Conservation (phyloP, 345 rosid genomes). For the Mangifera indica region DNA sequence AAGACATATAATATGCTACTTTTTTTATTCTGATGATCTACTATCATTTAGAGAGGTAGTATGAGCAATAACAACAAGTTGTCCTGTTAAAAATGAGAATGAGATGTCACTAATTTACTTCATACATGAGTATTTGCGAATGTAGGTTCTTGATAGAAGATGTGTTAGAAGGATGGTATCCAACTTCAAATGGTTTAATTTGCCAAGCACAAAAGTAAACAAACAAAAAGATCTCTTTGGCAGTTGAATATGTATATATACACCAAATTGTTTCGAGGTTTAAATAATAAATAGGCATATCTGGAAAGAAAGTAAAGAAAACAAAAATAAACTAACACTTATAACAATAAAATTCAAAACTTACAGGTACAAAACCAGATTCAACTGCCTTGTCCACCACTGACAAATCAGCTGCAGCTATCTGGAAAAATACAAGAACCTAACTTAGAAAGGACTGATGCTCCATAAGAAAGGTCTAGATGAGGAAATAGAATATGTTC, state of each 20-base stretch:
- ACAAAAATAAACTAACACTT: not conserved
- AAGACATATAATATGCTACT: not conserved
- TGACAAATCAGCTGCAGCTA: conserved; percentile 63
- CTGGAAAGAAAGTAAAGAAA: not conserved
- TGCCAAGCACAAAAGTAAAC: not conserved
- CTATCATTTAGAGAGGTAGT: not conserved
- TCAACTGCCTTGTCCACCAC: conserved; percentile 57
- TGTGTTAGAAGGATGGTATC: not conserved
- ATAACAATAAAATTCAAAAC: conserved; percentile 19
- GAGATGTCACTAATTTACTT: not conserved
- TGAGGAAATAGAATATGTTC: not conserved
- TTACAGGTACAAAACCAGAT: conserved; percentile 90
- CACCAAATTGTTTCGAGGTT: not conserved
- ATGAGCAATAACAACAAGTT: not conserved
- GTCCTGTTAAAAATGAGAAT: not conserved
- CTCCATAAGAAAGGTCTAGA: conserved; percentile 3
- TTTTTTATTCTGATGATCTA: too few relatives aligned
- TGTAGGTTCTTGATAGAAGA: not conserved
- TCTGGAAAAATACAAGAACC: conserved; percentile 37
- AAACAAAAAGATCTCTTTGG: not conserved
- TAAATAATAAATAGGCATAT: too few relatives aligned
- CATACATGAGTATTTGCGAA: not conserved
- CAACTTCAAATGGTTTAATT: not conserved
- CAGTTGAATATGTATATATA: not conserved
- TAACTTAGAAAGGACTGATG: conserved; percentile 26